These are phyloP conservation scores for Myxozyma vanderwaltii DNA, from an alignment of 805 yeast species.

Conservation along the genomic window DNA sequence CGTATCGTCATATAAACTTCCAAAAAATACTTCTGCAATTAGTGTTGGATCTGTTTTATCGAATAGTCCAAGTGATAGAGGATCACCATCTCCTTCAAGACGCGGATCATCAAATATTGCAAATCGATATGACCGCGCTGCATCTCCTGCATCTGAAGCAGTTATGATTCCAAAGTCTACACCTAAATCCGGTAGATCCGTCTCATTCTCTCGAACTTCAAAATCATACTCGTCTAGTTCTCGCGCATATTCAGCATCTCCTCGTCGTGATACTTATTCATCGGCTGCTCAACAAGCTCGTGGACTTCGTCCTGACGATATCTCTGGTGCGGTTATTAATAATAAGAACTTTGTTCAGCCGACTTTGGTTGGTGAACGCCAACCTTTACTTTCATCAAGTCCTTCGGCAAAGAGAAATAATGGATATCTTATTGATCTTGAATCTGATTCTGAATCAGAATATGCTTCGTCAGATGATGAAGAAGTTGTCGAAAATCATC, in stretches of 20 bases:
- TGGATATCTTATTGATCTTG: constrained; percentile 13
- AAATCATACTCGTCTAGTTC: constrained; percentile 3
- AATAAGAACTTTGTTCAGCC: constrained; percentile 27
- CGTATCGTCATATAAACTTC: background rate
- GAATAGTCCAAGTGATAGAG: background rate
- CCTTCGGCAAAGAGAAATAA: background rate
- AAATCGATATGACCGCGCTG: background rate
- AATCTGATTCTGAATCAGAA: constrained; percentile 27
- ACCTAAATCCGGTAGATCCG: constrained; percentile 1
- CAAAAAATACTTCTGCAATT: constrained; percentile 20
- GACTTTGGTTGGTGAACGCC: constrained; percentile 27
- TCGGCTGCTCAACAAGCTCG: constrained; percentile 23
- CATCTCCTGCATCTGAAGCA: constrained; percentile 7
- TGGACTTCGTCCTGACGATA: constrained; percentile 16
- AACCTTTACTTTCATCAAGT: constrained; percentile 20
- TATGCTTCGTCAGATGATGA: constrained; percentile 22
- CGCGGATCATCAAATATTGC: constrained; percentile 11
- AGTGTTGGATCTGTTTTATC: constrained; percentile 25
- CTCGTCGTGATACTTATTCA: constrained; percentile 26
- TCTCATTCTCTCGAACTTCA: constrained; percentile 16
- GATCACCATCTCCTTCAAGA: constrained; percentile 25
- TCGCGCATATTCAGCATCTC: constrained; percentile 15
- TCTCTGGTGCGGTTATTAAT: constrained; percentile 14
- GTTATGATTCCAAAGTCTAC: constrained; percentile 7
- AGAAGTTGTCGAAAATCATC: constrained; percentile 30